A percentile compares a stretch with the other conserved stretches of the same genome.
These are phyloP conservation scores for Zasmidium citrigriseum DNA, from an alignment of 2,329 filamentous ascomycete genomes.

Conservation along the genomic window DNA sequence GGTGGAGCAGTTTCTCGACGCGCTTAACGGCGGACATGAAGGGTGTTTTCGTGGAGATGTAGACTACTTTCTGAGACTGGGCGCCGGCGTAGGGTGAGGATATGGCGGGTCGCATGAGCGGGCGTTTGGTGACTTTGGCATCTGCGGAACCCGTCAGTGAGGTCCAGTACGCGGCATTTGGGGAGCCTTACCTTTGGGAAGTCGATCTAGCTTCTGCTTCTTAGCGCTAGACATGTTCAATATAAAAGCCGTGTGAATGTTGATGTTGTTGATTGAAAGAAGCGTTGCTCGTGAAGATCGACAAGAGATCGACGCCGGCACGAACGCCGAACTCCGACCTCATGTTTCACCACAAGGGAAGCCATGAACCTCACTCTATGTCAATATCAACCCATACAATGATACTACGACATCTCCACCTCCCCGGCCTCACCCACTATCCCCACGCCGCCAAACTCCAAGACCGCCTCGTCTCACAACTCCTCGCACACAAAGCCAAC, in stretches of 20 bases:
- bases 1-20: constrained; percentile 62
- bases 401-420: constrained; percentile 62
- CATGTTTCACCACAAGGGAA: neutral
- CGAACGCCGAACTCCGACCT: constrained; percentile 1
- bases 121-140: constrained; percentile 55
- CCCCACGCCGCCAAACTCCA: constrained; percentile 57
- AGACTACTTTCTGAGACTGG: constrained; percentile 59
- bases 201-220: neutral
- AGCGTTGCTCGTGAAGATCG: neutral
- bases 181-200: neutral
- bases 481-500: constrained; percentile 63
- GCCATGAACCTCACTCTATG: neutral
- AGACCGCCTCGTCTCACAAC: constrained; percentile 55
- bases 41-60: constrained; percentile 65
- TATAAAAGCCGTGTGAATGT: neutral
- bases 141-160: constrained; percentile 34
- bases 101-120: constrained; percentile 58
- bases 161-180: neutral
- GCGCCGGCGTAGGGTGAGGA: constrained; percentile 55
- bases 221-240: neutral
- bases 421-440: constrained; percentile 58
- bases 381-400: constrained; percentile 34
- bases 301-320: neutral
- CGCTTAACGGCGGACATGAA: constrained; percentile 70
- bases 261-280: neutral